Conservation (phyloP, 2,329 filamentous ascomycete genomes). For the Talaromyces sp. region DNA sequence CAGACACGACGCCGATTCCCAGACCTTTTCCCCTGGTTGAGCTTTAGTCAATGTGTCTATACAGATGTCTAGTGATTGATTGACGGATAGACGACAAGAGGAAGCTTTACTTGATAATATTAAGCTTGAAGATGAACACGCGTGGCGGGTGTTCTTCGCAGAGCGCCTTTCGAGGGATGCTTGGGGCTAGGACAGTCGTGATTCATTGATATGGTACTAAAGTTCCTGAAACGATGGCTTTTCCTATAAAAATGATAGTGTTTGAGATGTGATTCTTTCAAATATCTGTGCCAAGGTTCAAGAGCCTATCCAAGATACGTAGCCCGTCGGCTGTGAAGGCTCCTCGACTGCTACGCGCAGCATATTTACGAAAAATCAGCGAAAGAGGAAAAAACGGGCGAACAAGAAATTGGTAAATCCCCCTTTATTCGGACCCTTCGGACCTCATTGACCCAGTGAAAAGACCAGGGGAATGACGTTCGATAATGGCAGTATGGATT, state of each 20-base stretch:
- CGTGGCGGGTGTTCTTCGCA: neutral
- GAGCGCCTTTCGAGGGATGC: neutral
- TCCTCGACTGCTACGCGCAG: neutral
- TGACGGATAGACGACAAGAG: neutral
- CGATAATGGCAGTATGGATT: neutral
- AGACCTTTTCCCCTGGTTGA: too few species aligned
- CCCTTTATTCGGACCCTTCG: neutral
- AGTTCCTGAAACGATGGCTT: neutral
- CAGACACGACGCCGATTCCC: too few species aligned
- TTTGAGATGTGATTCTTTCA: neutral
- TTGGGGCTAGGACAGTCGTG: neutral
- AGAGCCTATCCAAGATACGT: neutral
- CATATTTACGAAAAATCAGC: neutral
- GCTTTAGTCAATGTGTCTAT: neutral
- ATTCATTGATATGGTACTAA: neutral
- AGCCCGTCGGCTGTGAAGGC: neutral
- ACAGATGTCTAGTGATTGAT: neutral
- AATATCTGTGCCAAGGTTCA: neutral
- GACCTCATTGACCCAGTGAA: too few species aligned
- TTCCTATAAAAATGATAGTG: neutral
- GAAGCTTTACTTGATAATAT: neutral
- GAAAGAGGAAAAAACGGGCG: neutral
- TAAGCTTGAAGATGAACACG: neutral
- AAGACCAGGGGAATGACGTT: neutral
- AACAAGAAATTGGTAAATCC: neutral